Percentiles rank a stretch among this genome's conserved stretches.
These are phyloP conservation scores for Sabuloglossum arenarium DNA, from an alignment of 495 filamentous ascomycete species.

Conservation along the genomic window DNA sequence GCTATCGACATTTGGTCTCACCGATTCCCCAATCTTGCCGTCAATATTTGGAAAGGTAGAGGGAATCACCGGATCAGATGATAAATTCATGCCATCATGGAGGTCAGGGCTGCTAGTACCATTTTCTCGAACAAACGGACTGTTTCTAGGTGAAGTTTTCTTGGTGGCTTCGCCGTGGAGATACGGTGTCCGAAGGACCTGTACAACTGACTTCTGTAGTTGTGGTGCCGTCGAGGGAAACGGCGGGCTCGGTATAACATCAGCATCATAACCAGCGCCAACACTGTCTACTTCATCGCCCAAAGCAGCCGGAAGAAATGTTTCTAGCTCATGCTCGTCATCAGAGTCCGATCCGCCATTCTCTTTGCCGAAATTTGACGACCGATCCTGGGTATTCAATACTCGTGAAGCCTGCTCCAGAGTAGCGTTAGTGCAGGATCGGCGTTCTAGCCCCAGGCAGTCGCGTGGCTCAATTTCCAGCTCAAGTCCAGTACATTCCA, in stretches of 20 bases:
- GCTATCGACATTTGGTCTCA: neutral
- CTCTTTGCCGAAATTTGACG: neutral
- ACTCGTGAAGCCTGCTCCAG: neutral
- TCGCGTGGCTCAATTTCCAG: neutral
- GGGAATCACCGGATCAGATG: neutral
- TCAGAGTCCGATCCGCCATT: neutral
- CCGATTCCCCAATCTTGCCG: neutral
- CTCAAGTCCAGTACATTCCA: neutral
- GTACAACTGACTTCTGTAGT: slow-evolving; percentile 5
- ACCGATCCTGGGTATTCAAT: neutral
- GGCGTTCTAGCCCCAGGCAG: neutral
- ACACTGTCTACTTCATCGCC: neutral
- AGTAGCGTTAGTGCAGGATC: neutral
- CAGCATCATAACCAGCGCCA: neutral
- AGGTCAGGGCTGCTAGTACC: neutral
- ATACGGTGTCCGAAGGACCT: slow-evolving; percentile 12
- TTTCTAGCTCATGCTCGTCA: neutral
- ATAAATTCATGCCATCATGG: neutral
- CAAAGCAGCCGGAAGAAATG: neutral
- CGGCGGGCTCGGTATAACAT: neutral
- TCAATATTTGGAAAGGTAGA: neutral
- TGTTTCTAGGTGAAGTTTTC: neutral
- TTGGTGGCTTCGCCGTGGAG: neutral
- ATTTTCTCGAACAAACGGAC: neutral
- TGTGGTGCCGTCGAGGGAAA: slow-evolving; percentile 10